Evolutionary conservation across 495 filamentous ascomycete genomes (phyloP).

Genomic region (Penicillium soppii): DNA sequence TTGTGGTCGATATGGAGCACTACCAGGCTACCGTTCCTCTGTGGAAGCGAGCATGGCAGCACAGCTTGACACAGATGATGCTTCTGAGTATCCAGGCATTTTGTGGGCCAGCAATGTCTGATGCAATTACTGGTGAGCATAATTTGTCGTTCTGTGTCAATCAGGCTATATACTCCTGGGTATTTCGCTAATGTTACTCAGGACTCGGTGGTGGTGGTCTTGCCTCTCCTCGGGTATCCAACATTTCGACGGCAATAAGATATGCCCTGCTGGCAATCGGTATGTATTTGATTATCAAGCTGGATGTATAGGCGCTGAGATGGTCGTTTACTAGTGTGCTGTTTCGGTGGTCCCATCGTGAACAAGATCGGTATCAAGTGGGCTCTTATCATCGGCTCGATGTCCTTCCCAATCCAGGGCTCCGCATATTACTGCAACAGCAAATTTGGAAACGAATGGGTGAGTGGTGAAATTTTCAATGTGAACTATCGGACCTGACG

Average conservation of each 20-base stretch:
- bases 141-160: neutral
- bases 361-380: slow-evolving; percentile 36
- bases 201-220: slow-evolving; percentile 34
- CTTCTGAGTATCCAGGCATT: slow-evolving; percentile 21
- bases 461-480: neutral
- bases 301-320: neutral
- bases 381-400: slow-evolving; percentile 27
- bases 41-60: slow-evolving; percentile 31
- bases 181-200: slow-evolving; percentile 8
- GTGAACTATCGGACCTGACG: neutral
- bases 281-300: slow-evolving; percentile 4
- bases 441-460: slow-evolving; percentile 33
- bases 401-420: slow-evolving; percentile 32
- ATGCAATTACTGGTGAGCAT: slow-evolving; percentile 31
- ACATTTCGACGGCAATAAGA: slow-evolving; percentile 26
- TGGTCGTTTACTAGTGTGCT: slow-evolving; percentile 13
- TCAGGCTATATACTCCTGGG: neutral
- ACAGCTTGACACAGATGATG: slow-evolving; percentile 35
- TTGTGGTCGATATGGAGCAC: slow-evolving; percentile 11
- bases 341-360: slow-evolving; percentile 28
- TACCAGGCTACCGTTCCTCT: slow-evolving; percentile 20
- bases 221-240: slow-evolving; percentile 26
- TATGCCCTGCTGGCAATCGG: slow-evolving; percentile 27
- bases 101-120: slow-evolving; percentile 20
- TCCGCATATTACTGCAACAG: slow-evolving; percentile 35